These are phyloP conservation scores for Phaeosphaeria sp. DNA, from an alignment of 2,329 filamentous ascomycete species.

Conservation along the genomic window DNA sequence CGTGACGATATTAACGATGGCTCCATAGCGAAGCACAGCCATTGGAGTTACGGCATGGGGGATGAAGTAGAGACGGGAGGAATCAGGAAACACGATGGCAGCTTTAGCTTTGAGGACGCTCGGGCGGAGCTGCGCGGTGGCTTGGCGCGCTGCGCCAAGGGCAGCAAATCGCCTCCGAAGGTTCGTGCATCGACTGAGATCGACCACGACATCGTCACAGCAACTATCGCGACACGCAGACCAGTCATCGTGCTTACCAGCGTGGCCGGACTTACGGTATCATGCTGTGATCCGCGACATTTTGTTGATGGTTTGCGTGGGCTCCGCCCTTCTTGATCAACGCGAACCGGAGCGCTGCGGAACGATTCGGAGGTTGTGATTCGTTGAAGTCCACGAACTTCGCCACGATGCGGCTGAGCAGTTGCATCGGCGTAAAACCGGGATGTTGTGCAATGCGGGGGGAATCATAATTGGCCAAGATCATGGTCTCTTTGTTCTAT, in stretches of 20 bases:
- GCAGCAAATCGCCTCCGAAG: background rate
- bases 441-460: slow-evolving; percentile 1
- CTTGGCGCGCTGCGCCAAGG: slow-evolving; percentile 6
- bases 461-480: background rate
- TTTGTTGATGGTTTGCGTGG: background rate
- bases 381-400: background rate
- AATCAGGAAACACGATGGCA: background rate
- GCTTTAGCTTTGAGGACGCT: background rate
- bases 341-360: background rate
- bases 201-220: background rate
- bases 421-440: background rate
- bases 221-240: background rate
- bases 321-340: background rate
- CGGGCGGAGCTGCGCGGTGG: background rate
- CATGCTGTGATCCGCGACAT: background rate
- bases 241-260: background rate
- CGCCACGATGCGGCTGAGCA: slow-evolving; percentile 8
- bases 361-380: background rate
- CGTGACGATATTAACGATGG: slow-evolving; percentile 43
- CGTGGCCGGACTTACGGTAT: background rate
- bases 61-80: slow-evolving; percentile 1
- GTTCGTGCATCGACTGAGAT: background rate
- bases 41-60: slow-evolving; percentile 31
- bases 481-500: background rate
- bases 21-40: slow-evolving; percentile 31